phyloP scores from a whole-genome alignment of 129 eudicot genomes.

The Heracleum sosnowskyi region DNA sequence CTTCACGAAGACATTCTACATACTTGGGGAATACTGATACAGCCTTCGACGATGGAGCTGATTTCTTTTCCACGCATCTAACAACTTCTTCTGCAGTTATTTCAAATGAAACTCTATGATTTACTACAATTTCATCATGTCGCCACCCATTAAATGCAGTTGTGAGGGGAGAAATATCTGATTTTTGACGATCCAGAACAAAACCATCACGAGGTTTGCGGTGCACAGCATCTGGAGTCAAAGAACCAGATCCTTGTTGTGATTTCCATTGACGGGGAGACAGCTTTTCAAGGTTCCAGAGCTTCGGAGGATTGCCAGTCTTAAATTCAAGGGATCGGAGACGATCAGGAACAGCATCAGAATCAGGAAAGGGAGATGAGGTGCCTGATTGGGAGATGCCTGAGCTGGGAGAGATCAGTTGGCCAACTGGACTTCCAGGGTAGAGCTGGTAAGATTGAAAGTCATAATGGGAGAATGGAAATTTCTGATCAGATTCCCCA shows the following conservation, averaged over 20 bases:
- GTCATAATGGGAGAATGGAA: slow-evolving; percentile 36
- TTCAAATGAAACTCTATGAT: slow-evolving; percentile 47
- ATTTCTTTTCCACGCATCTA: slow-evolving; percentile 66
- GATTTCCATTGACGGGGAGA: slow-evolving; percentile 30
- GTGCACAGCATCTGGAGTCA: slow-evolving; percentile 35
- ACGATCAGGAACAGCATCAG: slow-evolving; percentile 18
- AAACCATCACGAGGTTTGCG: slow-evolving; percentile 25
- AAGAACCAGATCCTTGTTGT: slow-evolving; percentile 33
- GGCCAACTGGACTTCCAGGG: slow-evolving; percentile 96
- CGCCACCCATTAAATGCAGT: slow-evolving; percentile 12
- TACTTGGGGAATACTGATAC: slow-evolving; percentile 10
- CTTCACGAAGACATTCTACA: neutral
- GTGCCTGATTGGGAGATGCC: slow-evolving; percentile 75
- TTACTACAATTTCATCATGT: slow-evolving; percentile 3
- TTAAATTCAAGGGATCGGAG: slow-evolving; percentile 1
- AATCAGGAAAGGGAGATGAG: slow-evolving; percentile 36
- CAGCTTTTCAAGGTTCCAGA: slow-evolving; percentile 22
- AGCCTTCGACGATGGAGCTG: slow-evolving; percentile 14
- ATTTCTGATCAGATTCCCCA: slow-evolving; percentile 36
- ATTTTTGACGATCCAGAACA: slow-evolving; percentile 27
- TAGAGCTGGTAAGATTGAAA: slow-evolving; percentile 57
- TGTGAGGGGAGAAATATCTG: slow-evolving; percentile 30
- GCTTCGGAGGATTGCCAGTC: slow-evolving; percentile 26
- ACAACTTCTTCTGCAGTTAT: slow-evolving; percentile 35
- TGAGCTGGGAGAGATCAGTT: slow-evolving; percentile 83